phyloP scores from a whole-genome alignment of 2,329 filamentous ascomycete species.

The Sclerotinia minor region DNA sequence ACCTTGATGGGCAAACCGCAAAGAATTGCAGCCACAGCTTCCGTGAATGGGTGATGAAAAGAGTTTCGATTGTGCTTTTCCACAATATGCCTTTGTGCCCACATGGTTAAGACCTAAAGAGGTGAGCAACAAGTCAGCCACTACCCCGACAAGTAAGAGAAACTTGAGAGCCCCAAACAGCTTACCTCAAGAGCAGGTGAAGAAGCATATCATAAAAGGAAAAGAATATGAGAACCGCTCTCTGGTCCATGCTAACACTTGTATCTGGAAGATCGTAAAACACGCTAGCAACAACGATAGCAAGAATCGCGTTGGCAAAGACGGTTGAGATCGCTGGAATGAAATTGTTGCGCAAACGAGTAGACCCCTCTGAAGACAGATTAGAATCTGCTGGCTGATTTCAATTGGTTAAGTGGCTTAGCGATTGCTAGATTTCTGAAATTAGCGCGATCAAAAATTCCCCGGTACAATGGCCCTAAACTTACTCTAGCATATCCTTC shows the following conservation, averaged over 20 bases:
- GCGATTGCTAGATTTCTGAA: too few species aligned
- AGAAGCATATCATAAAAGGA: too few species aligned
- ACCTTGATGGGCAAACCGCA: slow-evolving; percentile 61
- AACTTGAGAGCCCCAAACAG: too few species aligned
- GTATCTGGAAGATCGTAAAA: slow-evolving; percentile 58
- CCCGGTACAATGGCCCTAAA: too few species aligned
- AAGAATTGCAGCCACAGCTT: slow-evolving; percentile 56
- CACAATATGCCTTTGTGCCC: slow-evolving; percentile 47
- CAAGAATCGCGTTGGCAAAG: slow-evolving; percentile 47
- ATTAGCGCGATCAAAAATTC: too few species aligned
- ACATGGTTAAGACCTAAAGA: slow-evolving; percentile 34
- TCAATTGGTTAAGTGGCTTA: slow-evolving; percentile 62
- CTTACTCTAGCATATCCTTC: too few species aligned
- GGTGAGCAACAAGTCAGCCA: slow-evolving; percentile 31
- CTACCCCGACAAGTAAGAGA: slow-evolving; percentile 46
- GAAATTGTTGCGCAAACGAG: slow-evolving; percentile 61
- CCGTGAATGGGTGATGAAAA: slow-evolving; percentile 52
- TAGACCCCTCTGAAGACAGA: slow-evolving; percentile 80
- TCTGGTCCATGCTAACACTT: slow-evolving; percentile 58
- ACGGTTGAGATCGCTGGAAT: slow-evolving; percentile 22
- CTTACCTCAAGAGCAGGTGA: too few species aligned
- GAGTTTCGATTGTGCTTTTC: slow-evolving; percentile 50
- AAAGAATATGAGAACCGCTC: slow-evolving; percentile 65
- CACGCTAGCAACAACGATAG: slow-evolving; percentile 61
- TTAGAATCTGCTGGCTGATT: slow-evolving; percentile 75